These are phyloP conservation scores for Thalia dealbata DNA, from an alignment of 176 grass and related monocot species.

Conservation along the genomic window DNA sequence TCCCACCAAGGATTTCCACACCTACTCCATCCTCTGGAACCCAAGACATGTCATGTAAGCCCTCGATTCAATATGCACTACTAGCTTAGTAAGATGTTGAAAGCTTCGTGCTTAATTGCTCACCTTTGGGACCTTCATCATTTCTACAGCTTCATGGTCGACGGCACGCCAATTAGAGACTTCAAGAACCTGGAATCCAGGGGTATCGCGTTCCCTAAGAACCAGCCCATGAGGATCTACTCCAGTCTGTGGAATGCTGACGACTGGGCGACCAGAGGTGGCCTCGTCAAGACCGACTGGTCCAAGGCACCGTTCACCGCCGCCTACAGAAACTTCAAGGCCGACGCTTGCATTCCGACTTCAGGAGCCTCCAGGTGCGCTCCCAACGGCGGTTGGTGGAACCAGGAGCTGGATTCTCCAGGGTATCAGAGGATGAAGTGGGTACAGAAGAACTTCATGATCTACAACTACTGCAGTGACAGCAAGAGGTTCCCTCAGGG, in stretches of 20 bases:
- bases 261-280: conserved; percentile 9
- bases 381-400: background rate
- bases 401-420: conserved; percentile 1
- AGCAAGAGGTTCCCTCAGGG: conserved; percentile 6
- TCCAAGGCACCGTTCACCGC: conserved; percentile 8
- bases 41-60: conserved; percentile 13
- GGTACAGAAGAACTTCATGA: conserved; percentile 15
- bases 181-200: conserved; percentile 12
- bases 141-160: conserved; percentile 10
- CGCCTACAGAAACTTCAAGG: conserved; percentile 1
- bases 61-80: background rate
- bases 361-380: background rate
- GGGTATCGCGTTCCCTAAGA: conserved; percentile 9
- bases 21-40: conserved; percentile 19
- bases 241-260: conserved; percentile 16
- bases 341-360: background rate
- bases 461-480: conserved; percentile 12
- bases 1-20: conserved; percentile 17
- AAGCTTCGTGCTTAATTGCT: background rate
- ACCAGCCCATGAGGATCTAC: conserved; percentile 14
- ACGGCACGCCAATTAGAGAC: conserved; percentile 9
- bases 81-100: background rate
- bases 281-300: conserved; percentile 15
- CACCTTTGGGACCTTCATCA: background rate
- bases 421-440: background rate